phyloP scores from a whole-genome alignment of 805 yeast species.

The Kluyveromyces lactis region DNA sequence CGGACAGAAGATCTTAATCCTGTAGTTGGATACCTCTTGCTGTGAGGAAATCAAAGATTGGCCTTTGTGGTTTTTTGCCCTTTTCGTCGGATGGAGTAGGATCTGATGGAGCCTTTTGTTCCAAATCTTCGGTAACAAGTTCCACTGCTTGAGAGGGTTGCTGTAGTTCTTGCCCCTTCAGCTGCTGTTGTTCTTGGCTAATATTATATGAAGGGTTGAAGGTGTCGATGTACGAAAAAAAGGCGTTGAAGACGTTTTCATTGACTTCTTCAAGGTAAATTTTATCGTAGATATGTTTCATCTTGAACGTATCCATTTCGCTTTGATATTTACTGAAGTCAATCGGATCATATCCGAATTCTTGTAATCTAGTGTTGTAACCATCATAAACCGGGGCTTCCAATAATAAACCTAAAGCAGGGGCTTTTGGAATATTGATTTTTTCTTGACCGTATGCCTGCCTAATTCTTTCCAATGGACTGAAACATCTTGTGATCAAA shows the following conservation, averaged over 20 bases:
- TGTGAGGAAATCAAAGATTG: constrained; percentile 35
- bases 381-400: constrained; percentile 90
- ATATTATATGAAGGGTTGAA: constrained; percentile 32
- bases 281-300: constrained; percentile 82
- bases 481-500: constrained; percentile 74
- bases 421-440: constrained; percentile 93
- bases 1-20: no score
- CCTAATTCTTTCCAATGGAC: constrained; percentile 65
- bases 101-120: constrained; percentile 3
- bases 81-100: not conserved
- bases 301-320: constrained; percentile 80
- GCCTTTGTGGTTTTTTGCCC: constrained; percentile 18
- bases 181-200: constrained; percentile 5
- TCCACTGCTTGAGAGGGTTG: constrained; percentile 35
- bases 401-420: constrained; percentile 83
- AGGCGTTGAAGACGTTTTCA: constrained; percentile 84
- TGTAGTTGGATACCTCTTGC: constrained; percentile 33
- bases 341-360: constrained; percentile 70
- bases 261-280: constrained; percentile 83
- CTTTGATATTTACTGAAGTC: constrained; percentile 56
- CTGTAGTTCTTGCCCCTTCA: constrained; percentile 26
- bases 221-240: constrained; percentile 83
- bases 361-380: constrained; percentile 61
- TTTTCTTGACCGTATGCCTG: constrained; percentile 70
- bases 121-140: constrained; percentile 21